Conservation (phyloP, 192 early-diverging fungal genomes). For the Phycomyces nitens region DNA sequence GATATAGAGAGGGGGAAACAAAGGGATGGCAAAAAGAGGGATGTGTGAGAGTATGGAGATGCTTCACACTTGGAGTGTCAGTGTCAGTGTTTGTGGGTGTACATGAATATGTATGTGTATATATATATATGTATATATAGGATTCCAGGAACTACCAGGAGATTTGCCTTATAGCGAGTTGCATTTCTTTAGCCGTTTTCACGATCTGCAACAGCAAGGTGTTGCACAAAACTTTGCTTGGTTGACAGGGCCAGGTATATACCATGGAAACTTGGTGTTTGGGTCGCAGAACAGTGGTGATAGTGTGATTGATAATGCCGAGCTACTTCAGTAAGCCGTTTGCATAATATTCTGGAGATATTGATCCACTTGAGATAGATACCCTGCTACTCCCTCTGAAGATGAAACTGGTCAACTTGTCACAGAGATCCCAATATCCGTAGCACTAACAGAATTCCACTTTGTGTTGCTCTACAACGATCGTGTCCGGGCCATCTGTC, state of each 20-base stretch:
- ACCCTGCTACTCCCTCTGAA: constrained; percentile 49
- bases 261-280: constrained; percentile 78
- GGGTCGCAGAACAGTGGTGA: constrained; percentile 71
- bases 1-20: not conserved
- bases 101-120: too few species aligned
- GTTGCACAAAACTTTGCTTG: constrained; percentile 83
- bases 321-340: constrained; percentile 74
- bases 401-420: constrained; percentile 24
- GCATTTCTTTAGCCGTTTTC: constrained; percentile 66
- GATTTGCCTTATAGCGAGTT: constrained; percentile 54
- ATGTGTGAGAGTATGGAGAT: too few species aligned
- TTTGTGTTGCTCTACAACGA: constrained; percentile 80
- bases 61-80: too few species aligned
- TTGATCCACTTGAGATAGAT: constrained; percentile 23
- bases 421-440: constrained; percentile 63
- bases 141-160: constrained; percentile 57
- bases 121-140: constrained; percentile 21
- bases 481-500: constrained; percentile 72
- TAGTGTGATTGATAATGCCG: constrained; percentile 76
- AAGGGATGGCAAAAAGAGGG: too few species aligned
- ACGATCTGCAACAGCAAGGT: constrained; percentile 63
- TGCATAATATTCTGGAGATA: not conserved
- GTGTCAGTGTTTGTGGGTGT: too few species aligned
- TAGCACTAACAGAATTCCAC: constrained; percentile 88
- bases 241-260: constrained; percentile 87